Evolutionary conservation across 257 asterid genomes (phyloP), one percentile per base, ranked within the genome.

Genomic region (Jacaranda mimosifolia): DNA sequence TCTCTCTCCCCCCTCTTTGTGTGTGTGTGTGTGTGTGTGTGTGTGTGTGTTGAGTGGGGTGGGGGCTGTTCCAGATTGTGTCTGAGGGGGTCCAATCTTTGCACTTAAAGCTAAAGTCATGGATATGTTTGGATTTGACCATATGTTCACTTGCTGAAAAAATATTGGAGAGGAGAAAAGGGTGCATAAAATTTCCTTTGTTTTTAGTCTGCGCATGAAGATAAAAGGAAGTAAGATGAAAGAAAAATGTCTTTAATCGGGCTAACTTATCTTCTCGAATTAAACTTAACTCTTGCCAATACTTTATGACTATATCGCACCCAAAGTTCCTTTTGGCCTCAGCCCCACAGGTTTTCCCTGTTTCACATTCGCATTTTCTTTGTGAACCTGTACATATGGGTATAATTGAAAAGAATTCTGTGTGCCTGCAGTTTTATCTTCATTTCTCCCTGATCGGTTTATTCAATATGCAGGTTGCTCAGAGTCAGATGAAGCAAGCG

Each of bases 401-500:
- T 26, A 26, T 26, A 26, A 26, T 26, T 26, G 32, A 68, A 12
- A 32, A 32, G 40, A 12, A 15, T 32, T 38, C 1, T 52, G 45
- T 26, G 19, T n/a, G 55, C 70, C 14, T 72, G 71, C 65, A 21
- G n/a, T 38, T 48, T 58, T 12, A 21, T 19, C 36, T 57, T 64
- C 45, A 4, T 26, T 26, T 26, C 32, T 26, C 32, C 32, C 32
- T 26, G 9, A 46, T 19, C 8, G 13, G 70, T 71, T 75, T 66
- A 67, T 66, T 73, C 68, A 66, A 45, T 14, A 15, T 77, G 85
- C 90, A 96, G 99, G 91, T 83, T 63, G 97, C 92, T 57, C 88
- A 81, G 43, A 83, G 77, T 67, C 92, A 88, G 82, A 83, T 87
- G 4, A 91, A 88, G 85, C 91, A 80, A 77, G 86, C 89, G 73